Conservation (phyloP, 208 protist genomes). For the Wallacemonas sp. region DNA sequence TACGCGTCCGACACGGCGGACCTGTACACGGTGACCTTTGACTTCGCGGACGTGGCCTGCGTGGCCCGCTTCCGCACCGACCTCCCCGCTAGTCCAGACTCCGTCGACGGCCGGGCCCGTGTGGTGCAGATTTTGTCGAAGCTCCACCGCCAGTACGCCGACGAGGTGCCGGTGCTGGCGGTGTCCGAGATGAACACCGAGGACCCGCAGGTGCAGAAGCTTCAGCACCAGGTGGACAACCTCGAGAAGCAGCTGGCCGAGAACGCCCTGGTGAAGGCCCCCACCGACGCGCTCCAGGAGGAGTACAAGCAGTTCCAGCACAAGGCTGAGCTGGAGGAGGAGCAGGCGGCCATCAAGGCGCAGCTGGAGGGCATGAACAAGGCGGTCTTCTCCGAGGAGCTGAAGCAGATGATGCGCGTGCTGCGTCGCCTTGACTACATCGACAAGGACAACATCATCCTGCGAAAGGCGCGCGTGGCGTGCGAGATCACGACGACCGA, state of each 20-base stretch:
- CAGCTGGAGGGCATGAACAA: slow-evolving; percentile 87
- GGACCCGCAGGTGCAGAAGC: slow-evolving; percentile 74
- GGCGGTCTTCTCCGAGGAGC: slow-evolving; percentile 94
- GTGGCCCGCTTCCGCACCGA: slow-evolving; percentile 80
- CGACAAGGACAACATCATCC: slow-evolving; percentile 97
- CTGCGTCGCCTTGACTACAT: slow-evolving; percentile 97
- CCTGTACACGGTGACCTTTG: slow-evolving; percentile 86
- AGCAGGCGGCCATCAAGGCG: slow-evolving; percentile 68
- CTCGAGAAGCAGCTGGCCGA: slow-evolving; percentile 83
- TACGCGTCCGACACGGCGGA: slow-evolving; percentile 84
- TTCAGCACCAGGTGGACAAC: slow-evolving; percentile 82
- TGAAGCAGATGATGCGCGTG: slow-evolving; percentile 97
- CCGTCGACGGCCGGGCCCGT: slow-evolving; percentile 70
- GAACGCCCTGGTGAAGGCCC: slow-evolving; percentile 64
- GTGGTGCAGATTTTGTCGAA: slow-evolving; percentile 80
- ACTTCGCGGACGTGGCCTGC: slow-evolving; percentile 76
- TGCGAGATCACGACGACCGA: slow-evolving; percentile 98
- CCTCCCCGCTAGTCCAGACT: slow-evolving; percentile 75
- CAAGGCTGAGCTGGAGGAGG: slow-evolving; percentile 64
- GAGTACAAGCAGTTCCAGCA: slow-evolving; percentile 73
- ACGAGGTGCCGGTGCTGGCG: slow-evolving; percentile 93
- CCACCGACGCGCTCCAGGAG: slow-evolving; percentile 54
- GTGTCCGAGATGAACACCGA: slow-evolving; percentile 97
- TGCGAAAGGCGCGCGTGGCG: slow-evolving; percentile 97
- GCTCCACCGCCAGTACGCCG: slow-evolving; percentile 70